A percentile compares a stretch with the other conserved stretches of the same genome.
These are phyloP conservation scores for Globisporangium middletonii DNA, from an alignment of 352 stramenopile genomes.

Conservation along the genomic window DNA sequence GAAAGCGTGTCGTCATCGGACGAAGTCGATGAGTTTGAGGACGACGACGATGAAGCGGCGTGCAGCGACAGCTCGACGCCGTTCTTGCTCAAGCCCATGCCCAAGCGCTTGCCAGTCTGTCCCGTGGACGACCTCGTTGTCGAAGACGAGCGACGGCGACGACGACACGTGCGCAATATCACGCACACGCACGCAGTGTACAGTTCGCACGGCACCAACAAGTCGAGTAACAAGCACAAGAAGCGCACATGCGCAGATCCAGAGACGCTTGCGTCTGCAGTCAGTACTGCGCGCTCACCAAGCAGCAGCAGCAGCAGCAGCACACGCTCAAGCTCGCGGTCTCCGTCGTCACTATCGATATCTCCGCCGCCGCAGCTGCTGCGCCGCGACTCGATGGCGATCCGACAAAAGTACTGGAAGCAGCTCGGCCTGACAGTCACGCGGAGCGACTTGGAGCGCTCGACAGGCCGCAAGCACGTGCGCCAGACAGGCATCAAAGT, in stretches of 20 bases:
- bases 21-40: conserved; percentile 3
- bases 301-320: conserved; percentile 1
- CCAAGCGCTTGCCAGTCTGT: conserved; percentile 57
- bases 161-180: conserved; percentile 31
- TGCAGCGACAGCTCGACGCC: conserved; percentile 3
- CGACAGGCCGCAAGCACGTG: conserved; percentile 52
- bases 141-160: conserved; percentile 73
- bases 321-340: conserved; percentile 6
- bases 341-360: background rate
- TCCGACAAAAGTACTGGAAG: conserved; percentile 84
- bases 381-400: conserved; percentile 76
- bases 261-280: conserved; percentile 47
- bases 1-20: conserved; percentile 5
- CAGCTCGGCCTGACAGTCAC: conserved; percentile 78
- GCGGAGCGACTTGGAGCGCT: conserved; percentile 76
- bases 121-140: conserved; percentile 68
- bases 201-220: conserved; percentile 12
- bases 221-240: conserved; percentile 27
- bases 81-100: conserved; percentile 72
- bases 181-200: conserved; percentile 3
- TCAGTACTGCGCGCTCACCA: conserved; percentile 25
- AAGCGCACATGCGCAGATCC: conserved; percentile 44
- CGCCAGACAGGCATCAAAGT: conserved; percentile 72
- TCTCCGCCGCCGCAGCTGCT: conserved; percentile 17
- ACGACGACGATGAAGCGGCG: conserved; percentile 5